These are phyloP conservation scores for Glonium stellatum DNA, from an alignment of 495 filamentous ascomycete species.

Conservation along the genomic window DNA sequence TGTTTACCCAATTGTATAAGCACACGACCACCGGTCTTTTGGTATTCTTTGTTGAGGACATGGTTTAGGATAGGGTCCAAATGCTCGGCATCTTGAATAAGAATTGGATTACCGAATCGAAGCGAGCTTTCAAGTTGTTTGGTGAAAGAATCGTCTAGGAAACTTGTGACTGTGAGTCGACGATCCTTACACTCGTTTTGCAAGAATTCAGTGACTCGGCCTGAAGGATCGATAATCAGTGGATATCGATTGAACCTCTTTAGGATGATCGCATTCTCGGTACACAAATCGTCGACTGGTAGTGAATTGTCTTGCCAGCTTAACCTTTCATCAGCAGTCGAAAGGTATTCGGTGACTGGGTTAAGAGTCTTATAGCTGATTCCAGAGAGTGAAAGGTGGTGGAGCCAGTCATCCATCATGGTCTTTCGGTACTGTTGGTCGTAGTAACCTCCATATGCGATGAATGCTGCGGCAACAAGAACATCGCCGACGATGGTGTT, in stretches of 20 bases:
- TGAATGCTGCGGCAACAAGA: conserved; percentile 86
- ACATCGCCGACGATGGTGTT: conserved; percentile 94
- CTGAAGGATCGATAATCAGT: conserved; percentile 95
- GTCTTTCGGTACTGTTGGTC: conserved; percentile 96
- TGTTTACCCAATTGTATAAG: conserved; percentile 97
- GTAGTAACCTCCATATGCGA: conserved; percentile 96
- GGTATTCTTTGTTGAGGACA: conserved; percentile 98
- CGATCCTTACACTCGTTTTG: conserved; percentile 90
- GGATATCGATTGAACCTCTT: conserved; percentile 98
- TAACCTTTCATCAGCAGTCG: conserved; percentile 89
- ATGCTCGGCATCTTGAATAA: conserved; percentile 97
- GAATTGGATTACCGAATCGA: conserved; percentile 94
- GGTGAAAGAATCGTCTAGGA: conserved; percentile 94
- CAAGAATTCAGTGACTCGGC: conserved; percentile 86
- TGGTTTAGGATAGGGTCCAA: conserved; percentile 96
- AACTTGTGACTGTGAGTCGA: conserved; percentile 92
- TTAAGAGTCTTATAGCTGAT: conserved; percentile 90
- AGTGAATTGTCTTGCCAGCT: conserved; percentile 92
- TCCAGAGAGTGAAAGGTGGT: conserved; percentile 82
- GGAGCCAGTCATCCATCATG: conserved; percentile 95
- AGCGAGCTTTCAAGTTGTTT: conserved; percentile 95
- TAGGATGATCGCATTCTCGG: conserved; percentile 94
- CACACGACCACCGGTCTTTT: conserved; percentile 97
- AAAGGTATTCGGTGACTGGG: conserved; percentile 92
- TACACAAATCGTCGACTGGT: conserved; percentile 97